phyloP scores from a whole-genome alignment of 2,329 filamentous ascomycete species.

The Xylaria sp. region DNA sequence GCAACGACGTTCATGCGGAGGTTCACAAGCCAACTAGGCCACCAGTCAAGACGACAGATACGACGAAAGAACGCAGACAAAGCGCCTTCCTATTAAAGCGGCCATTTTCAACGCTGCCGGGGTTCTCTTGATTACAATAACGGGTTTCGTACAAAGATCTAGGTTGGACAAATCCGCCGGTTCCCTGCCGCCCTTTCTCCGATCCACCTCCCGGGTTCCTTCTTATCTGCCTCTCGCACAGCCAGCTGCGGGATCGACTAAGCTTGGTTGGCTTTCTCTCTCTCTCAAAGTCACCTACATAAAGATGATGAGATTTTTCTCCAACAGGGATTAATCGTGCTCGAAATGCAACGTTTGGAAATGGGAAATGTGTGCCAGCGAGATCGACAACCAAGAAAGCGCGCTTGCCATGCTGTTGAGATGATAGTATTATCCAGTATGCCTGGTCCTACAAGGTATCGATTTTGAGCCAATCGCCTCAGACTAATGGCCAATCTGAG shows the following conservation, averaged over 20 bases:
- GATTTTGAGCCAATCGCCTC: conserved; percentile 21
- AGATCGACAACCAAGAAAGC: conserved; percentile 30
- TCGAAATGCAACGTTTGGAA: conserved; percentile 22
- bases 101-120: too few species aligned
- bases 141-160: conserved; percentile 25
- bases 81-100: too few species aligned
- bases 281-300: neutral
- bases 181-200: neutral
- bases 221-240: conserved; percentile 10
- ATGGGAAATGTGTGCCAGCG: conserved; percentile 31
- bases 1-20: too few species aligned
- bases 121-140: conserved; percentile 24
- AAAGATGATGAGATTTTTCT: conserved; percentile 14
- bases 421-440: conserved; percentile 41
- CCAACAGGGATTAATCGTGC: conserved; percentile 25
- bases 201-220: neutral
- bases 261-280: neutral
- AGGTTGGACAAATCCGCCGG: conserved; percentile 22
- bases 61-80: too few species aligned
- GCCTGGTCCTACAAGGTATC: conserved; percentile 38
- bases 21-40: too few species aligned
- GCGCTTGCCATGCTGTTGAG: conserved; percentile 27
- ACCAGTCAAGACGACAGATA: too few species aligned
- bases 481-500: conserved; percentile 21
- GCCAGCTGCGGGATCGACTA: conserved; percentile 22